phyloP scores from a whole-genome alignment of 108 stramenopile species.

The Cyclotella baltica region DNA sequence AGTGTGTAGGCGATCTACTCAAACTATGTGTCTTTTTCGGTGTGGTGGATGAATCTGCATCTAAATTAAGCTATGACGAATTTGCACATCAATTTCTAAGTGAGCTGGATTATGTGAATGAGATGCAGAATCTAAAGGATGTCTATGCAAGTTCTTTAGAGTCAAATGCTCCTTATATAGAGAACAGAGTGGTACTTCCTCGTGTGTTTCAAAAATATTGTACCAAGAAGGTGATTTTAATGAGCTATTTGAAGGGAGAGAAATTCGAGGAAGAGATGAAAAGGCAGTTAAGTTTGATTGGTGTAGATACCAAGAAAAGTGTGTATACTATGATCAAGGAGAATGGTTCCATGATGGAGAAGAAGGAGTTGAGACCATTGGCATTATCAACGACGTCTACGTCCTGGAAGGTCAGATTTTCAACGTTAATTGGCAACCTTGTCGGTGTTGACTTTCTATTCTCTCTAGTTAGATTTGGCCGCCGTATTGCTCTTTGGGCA shows the following conservation, averaged over 20 bases:
- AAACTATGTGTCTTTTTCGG: conserved; percentile 73
- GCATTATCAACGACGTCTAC: conserved; percentile 14
- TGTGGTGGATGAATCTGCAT: conserved; percentile 64
- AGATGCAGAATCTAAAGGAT: conserved; percentile 61
- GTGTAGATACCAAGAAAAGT: conserved; percentile 67
- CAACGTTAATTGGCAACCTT: conserved; percentile 37
- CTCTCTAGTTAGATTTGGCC: conserved; percentile 56
- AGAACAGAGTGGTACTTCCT: conserved; percentile 63
- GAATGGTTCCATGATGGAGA: neutral
- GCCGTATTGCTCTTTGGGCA: conserved; percentile 60
- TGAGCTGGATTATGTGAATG: conserved; percentile 73
- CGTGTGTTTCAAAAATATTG: conserved; percentile 61
- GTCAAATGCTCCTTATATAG: conserved; percentile 63
- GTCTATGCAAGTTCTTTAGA: conserved; percentile 70
- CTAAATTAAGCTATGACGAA: conserved; percentile 68
- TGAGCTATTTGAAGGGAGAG: conserved; percentile 77
- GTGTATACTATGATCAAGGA: conserved; percentile 54
- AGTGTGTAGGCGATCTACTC: conserved; percentile 78
- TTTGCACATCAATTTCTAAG: conserved; percentile 77
- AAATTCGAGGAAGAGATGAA: conserved; percentile 80
- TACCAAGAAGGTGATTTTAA: conserved; percentile 70
- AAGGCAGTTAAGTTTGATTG: conserved; percentile 60
- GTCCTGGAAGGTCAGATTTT: conserved; percentile 40
- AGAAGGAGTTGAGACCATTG: conserved; percentile 12
- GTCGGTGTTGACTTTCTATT: conserved; percentile 72